Conservation (phyloP, 2,329 filamentous ascomycete genomes). For the Colletotrichum scovillei region DNA sequence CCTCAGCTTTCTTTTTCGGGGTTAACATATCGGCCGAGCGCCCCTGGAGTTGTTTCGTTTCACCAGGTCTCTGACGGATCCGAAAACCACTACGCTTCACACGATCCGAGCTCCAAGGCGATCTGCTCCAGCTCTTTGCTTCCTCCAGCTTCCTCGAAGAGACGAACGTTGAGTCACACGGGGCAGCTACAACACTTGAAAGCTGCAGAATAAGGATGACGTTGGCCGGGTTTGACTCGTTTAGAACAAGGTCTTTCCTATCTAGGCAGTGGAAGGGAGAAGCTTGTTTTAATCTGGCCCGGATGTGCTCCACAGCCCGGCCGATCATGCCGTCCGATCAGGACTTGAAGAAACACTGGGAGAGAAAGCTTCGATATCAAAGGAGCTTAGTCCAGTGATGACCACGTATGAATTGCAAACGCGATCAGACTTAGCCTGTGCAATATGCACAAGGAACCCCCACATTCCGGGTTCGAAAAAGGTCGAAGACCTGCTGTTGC, state of each 20-base stretch:
- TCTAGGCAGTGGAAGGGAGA: not conserved
- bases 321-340: not conserved
- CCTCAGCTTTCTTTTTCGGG: not conserved
- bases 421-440: not conserved
- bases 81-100: not conserved
- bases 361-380: not conserved
- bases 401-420: not conserved
- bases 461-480: not conserved
- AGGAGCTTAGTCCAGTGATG: not conserved
- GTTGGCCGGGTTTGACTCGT: not conserved
- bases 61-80: not conserved
- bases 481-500: not conserved
- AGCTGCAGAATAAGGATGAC: not conserved
- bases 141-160: not conserved
- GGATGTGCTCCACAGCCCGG: not conserved
- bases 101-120: not conserved
- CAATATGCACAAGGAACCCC: not conserved
- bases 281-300: not conserved
- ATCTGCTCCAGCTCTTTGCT: no score
- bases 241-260: not conserved
- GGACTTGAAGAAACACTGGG: not conserved
- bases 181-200: not conserved
- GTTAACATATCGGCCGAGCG: not conserved
- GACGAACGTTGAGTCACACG: not conserved
- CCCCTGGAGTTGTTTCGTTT: conserved; percentile 6